Conservation (phyloP, 768 basidiomycete genomes). For the Agrocybe pediades region DNA sequence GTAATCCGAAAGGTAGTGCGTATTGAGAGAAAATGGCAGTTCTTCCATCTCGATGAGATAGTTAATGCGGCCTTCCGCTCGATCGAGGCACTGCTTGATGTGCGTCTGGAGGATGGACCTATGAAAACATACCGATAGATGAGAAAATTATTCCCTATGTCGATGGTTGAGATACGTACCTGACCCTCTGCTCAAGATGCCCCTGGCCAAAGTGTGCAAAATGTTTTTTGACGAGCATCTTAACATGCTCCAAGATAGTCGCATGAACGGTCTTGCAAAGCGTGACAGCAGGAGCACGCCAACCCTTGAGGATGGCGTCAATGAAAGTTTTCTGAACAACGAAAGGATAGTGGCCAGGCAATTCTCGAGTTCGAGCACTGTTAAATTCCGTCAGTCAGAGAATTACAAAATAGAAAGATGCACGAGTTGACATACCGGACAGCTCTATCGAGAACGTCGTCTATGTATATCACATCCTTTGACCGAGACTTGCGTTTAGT, state of each 20-base stretch:
- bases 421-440: constrained; percentile 38
- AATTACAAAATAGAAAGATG: background rate
- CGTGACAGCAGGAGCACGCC: constrained; percentile 46
- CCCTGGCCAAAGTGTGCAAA: constrained; percentile 59
- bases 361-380: constrained; percentile 71
- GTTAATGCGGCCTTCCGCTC: constrained; percentile 39
- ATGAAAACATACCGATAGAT: background rate
- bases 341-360: constrained; percentile 70
- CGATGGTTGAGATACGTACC: constrained; percentile 17
- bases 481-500: constrained; percentile 6
- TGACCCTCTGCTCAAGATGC: constrained; percentile 48
- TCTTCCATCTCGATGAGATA: constrained; percentile 55
- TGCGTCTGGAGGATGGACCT: constrained; percentile 46
- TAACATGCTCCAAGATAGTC: constrained; percentile 40
- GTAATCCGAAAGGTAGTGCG: constrained; percentile 53
- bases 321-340: constrained; percentile 58
- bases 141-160: background rate
- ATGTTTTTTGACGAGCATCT: constrained; percentile 44
- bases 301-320: constrained; percentile 40
- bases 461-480: constrained; percentile 41
- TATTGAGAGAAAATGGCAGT: constrained; percentile 54
- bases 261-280: constrained; percentile 46
- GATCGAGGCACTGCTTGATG: constrained; percentile 42
- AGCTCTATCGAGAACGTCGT: constrained; percentile 53
- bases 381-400: background rate